These are phyloP conservation scores for Fabrea salina DNA, from an alignment of 169 alveolate genomes.

Conservation along the genomic window DNA sequence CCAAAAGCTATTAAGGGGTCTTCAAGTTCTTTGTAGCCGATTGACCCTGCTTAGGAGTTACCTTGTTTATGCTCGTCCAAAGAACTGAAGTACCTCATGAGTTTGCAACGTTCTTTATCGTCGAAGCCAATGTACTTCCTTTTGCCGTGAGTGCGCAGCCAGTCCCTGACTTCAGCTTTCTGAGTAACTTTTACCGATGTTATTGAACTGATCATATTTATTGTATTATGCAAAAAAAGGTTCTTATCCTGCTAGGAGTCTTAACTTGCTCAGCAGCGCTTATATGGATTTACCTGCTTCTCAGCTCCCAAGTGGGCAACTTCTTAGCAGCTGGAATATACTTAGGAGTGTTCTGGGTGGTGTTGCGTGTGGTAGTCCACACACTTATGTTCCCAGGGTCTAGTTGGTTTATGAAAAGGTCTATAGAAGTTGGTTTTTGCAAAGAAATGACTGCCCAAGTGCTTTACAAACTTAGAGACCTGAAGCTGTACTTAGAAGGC, in stretches of 20 bases:
- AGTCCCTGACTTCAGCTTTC: constrained; percentile 35
- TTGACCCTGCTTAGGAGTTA: constrained; percentile 34
- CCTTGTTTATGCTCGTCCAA: constrained; percentile 52
- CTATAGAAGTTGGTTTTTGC: not conserved
- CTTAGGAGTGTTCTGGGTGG: not conserved
- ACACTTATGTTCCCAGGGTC: constrained; percentile 19
- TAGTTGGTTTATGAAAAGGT: not conserved
- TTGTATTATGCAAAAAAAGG: not conserved
- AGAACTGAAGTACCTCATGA: constrained; percentile 49
- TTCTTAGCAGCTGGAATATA: too few species aligned
- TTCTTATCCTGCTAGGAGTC: too few species aligned
- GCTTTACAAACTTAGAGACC: not conserved
- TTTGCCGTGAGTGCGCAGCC: constrained; percentile 52
- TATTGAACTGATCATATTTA: not conserved
- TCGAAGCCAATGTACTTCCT: constrained; percentile 47
- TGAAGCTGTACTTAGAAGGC: not conserved
- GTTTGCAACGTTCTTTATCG: constrained; percentile 46
- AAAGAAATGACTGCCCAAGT: constrained; percentile 17
- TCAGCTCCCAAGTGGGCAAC: too few species aligned
- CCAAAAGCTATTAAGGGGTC: constrained; percentile 71
- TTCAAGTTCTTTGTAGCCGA: constrained; percentile 67
- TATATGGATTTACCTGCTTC: too few species aligned
- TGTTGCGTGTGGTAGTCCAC: not conserved
- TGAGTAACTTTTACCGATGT: constrained; percentile 4
- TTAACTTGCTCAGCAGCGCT: too few species aligned